A percentile compares a stretch with the other conserved stretches of the same genome.
These are phyloP conservation scores for Prunus kanzakura DNA, from an alignment of 306 rosid genomes.

Conservation along the genomic window DNA sequence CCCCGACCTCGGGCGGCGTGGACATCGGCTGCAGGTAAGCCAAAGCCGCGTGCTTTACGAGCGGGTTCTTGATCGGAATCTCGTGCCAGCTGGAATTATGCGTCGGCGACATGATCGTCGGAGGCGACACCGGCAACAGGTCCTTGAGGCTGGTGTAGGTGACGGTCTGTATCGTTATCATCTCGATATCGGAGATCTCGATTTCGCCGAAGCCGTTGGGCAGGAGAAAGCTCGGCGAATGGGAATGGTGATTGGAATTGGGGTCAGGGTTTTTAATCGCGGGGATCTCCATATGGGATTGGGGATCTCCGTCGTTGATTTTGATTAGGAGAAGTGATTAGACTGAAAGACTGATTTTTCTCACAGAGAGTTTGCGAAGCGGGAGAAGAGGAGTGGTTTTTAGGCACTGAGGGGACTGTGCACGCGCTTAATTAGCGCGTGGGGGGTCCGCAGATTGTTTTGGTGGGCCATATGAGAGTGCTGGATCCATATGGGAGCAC, in stretches of 20 bases:
- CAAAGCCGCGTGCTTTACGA: conserved; percentile 68
- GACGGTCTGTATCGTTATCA: conserved; percentile 18
- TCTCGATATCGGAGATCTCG: conserved; percentile 32
- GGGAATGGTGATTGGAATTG: neutral
- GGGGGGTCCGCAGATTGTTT: neutral
- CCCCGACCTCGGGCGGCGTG: conserved; percentile 8
- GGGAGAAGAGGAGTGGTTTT: neutral
- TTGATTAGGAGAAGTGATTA: neutral
- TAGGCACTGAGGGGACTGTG: neutral
- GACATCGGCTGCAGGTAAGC: conserved; percentile 67
- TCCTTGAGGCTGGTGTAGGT: conserved; percentile 59
- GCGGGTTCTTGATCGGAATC: conserved; percentile 58
- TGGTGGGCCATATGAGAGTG: neutral
- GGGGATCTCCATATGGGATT: conserved; percentile 7
- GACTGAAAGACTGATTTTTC: neutral
- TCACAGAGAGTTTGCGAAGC: conserved; percentile 15
- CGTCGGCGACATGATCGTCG: conserved; percentile 19
- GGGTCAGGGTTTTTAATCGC: neutral
- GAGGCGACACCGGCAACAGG: conserved; percentile 30
- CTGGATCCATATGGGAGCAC: neutral
- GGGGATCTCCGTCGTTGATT: neutral
- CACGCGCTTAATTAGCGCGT: neutral
- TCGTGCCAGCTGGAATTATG: conserved; percentile 43
- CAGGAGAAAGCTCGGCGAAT: conserved; percentile 23
- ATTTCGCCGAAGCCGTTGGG: conserved; percentile 18